Evolutionary conservation across 2,329 filamentous ascomycete species (phyloP).

Genomic region (Arthrinium puccinioides): DNA sequence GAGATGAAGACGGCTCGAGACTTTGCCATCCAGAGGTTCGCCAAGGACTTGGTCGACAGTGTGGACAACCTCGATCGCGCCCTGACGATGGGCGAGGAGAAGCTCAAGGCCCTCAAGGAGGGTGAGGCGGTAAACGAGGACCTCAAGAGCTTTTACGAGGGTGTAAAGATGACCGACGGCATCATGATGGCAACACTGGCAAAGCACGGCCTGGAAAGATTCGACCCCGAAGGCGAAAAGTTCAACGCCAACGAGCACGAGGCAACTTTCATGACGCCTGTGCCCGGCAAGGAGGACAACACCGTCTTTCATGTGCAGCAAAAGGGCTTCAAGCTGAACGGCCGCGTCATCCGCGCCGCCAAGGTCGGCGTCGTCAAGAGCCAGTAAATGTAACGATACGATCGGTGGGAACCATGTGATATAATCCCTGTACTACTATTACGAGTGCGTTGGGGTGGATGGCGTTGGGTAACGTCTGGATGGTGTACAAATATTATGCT

Average conservation of each 20-base stretch:
- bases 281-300: constrained; percentile 81
- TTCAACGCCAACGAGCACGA: constrained; percentile 97
- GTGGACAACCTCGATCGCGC: constrained; percentile 97
- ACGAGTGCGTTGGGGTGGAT: constrained; percentile 4
- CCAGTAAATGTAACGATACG: constrained; percentile 3
- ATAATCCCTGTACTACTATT: constrained; percentile 8
- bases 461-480: constrained; percentile 6
- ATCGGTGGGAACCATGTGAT: constrained; percentile 1
- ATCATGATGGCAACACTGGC: constrained; percentile 82
- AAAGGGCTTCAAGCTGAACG: constrained; percentile 93
- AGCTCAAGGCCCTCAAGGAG: constrained; percentile 48
- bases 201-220: constrained; percentile 90
- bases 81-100: constrained; percentile 69
- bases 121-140: constrained; percentile 46
- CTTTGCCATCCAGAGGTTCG: constrained; percentile 94
- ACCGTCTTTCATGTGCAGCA: constrained; percentile 88
- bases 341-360: constrained; percentile 78
- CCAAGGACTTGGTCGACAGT: constrained; percentile 87
- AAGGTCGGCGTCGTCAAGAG: constrained; percentile 95
- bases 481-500: constrained; percentile 6
- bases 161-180: constrained; percentile 89
- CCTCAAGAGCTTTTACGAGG: constrained; percentile 73
- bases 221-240: constrained; percentile 75
- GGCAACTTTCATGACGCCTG: constrained; percentile 88
- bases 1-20: constrained; percentile 82